phyloP scores from a whole-genome alignment of 169 alveolate genomes.

The Prorocentrum cordatum region DNA sequence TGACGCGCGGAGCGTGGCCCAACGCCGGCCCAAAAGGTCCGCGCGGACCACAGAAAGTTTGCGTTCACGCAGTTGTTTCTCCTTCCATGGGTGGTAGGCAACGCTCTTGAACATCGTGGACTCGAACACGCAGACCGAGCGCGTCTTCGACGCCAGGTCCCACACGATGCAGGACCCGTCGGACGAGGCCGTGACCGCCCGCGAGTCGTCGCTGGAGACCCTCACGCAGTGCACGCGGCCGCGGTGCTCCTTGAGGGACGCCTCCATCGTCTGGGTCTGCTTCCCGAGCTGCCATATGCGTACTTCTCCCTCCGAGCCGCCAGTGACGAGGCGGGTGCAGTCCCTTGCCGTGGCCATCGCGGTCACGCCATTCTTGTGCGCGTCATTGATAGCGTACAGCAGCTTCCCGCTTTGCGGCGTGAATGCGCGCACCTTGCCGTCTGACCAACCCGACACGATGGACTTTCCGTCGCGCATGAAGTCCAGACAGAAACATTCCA shows the following conservation, averaged over 20 bases:
- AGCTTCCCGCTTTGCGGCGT: slow-evolving; percentile 87
- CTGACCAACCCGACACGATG: slow-evolving; percentile 85
- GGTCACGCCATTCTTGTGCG: slow-evolving; percentile 87
- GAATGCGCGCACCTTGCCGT: slow-evolving; percentile 84
- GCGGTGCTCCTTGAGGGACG: slow-evolving; percentile 84
- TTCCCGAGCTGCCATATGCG: slow-evolving; percentile 85
- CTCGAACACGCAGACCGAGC: slow-evolving; percentile 83
- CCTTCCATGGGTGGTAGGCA: slow-evolving; percentile 81
- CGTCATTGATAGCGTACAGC: slow-evolving; percentile 83
- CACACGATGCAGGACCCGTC: slow-evolving; percentile 90
- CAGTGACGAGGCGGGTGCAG: slow-evolving; percentile 71
- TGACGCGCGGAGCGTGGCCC: too few relatives aligned
- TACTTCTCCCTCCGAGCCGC: slow-evolving; percentile 87
- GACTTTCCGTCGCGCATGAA: slow-evolving; percentile 78
- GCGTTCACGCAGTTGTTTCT: too few relatives aligned
- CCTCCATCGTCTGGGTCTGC: slow-evolving; percentile 83
- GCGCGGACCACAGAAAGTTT: too few relatives aligned
- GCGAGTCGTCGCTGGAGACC: slow-evolving; percentile 62
- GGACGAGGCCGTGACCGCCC: slow-evolving; percentile 87
- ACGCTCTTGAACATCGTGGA: slow-evolving; percentile 84
- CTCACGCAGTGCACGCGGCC: slow-evolving; percentile 81
- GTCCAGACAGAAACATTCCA: slow-evolving; percentile 78
- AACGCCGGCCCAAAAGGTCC: too few relatives aligned
- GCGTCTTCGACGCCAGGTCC: slow-evolving; percentile 81
- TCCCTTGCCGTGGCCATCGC: slow-evolving; percentile 76